Conservation (phyloP, 108 stramenopile genomes). For the Pelagomonas calceolata region DNA sequence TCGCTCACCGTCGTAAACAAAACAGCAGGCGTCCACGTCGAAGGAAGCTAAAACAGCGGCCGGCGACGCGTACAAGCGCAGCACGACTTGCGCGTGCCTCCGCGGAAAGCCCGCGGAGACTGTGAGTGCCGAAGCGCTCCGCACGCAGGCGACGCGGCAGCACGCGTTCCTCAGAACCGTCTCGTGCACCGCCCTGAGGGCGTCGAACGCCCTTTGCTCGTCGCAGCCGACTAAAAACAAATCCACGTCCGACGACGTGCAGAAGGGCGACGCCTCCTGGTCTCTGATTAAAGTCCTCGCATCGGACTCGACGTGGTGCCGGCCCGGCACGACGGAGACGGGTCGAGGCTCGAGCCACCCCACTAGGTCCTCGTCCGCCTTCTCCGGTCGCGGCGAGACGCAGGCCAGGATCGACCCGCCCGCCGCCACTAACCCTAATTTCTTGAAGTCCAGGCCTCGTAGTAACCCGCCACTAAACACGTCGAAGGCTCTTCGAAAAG, state of each 20-base stretch:
- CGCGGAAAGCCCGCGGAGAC: slow-evolving; percentile 24
- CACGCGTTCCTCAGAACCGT: slow-evolving; percentile 18
- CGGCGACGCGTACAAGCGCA: slow-evolving; percentile 24
- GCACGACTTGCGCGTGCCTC: slow-evolving; percentile 32
- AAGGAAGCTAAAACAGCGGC: slow-evolving; percentile 29
- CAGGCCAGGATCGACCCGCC: slow-evolving; percentile 21
- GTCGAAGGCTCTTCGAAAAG: too few species aligned
- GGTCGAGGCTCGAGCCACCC: too few species aligned
- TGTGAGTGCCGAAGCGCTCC: slow-evolving; percentile 20
- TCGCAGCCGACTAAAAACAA: slow-evolving; percentile 22
- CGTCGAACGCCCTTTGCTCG: slow-evolving; percentile 15
- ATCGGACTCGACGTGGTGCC: neutral
- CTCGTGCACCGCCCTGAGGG: slow-evolving; percentile 23
- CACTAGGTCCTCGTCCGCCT: too few species aligned
- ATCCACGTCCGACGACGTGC: slow-evolving; percentile 17
- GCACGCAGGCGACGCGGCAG: slow-evolving; percentile 25
- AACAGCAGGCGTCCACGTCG: slow-evolving; percentile 32
- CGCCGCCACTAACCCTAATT: slow-evolving; percentile 12
- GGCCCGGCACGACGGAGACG: too few species aligned
- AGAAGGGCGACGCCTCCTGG: slow-evolving; percentile 1
- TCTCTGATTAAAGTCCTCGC: neutral
- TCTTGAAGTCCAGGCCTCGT: too few species aligned
- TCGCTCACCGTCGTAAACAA: slow-evolving; percentile 23
- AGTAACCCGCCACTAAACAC: too few species aligned
- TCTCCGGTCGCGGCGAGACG: slow-evolving; percentile 13